Conservation (phyloP, 306 rosid species). For the Trifolium dubium region DNA sequence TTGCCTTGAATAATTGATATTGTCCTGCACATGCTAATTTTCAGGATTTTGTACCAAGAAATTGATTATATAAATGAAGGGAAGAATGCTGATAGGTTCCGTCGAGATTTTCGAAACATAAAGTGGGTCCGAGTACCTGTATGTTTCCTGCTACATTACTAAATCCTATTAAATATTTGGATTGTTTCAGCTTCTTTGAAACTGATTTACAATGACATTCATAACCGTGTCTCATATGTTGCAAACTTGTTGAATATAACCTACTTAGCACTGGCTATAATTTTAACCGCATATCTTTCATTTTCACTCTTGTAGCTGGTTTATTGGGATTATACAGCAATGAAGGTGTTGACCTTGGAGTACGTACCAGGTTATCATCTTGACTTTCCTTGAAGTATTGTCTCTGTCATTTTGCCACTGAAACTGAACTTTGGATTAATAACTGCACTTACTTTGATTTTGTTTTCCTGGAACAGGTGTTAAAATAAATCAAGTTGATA, state of each 20-base stretch:
- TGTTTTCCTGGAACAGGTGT: constrained; percentile 54
- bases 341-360: constrained; percentile 87
- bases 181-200: constrained; percentile 32
- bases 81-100: constrained; percentile 86
- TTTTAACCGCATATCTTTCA: constrained; percentile 14
- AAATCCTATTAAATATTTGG: constrained; percentile 24
- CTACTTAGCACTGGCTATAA: constrained; percentile 4
- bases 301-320: constrained; percentile 61
- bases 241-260: constrained; percentile 19
- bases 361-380: constrained; percentile 88
- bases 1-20: constrained; percentile 18
- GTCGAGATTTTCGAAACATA: constrained; percentile 83
- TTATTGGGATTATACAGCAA: constrained; percentile 92
- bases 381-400: constrained; percentile 36
- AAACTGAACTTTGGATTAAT: not conserved
- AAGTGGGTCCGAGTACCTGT: constrained; percentile 99
- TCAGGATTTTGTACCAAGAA: constrained; percentile 93
- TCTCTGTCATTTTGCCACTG: constrained; percentile 25
- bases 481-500: constrained; percentile 75
- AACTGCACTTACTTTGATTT: constrained; percentile 31
- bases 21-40: constrained; percentile 36
- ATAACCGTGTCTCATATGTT: not conserved
- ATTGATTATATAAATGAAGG: constrained; percentile 94
- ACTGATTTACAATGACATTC: constrained; percentile 14
- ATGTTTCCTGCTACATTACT: constrained; percentile 60